Conservation (phyloP, 2,329 filamentous ascomycete species). For the Cladosporium halotolerans region DNA sequence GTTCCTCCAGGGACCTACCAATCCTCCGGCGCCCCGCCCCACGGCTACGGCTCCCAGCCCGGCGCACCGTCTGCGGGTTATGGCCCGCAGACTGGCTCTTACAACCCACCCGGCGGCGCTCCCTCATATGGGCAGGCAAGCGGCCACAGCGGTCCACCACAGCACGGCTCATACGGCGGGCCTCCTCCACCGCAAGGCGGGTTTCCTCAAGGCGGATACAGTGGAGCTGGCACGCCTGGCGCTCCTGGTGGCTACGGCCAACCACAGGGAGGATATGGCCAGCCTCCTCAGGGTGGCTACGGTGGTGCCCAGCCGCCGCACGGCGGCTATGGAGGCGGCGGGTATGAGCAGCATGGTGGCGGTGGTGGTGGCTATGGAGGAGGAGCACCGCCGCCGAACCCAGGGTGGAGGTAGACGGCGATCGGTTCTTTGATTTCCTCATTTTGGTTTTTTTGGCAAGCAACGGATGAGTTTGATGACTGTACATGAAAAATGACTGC, state of each 20-base stretch:
- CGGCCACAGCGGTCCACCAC: conserved; percentile 13
- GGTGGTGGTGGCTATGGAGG: conserved; percentile 14
- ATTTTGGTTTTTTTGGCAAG: too few species aligned
- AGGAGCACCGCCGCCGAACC: conserved; percentile 20
- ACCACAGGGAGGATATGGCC: conserved; percentile 18
- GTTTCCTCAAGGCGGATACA: conserved; percentile 3
- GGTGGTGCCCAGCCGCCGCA: conserved; percentile 15
- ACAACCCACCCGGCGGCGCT: conserved; percentile 6
- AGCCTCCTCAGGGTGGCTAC: conserved; percentile 17
- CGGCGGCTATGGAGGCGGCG: neutral
- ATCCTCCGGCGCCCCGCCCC: neutral
- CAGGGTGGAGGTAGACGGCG: conserved; percentile 23
- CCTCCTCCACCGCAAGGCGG: neutral
- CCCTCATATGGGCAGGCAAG: conserved; percentile 11
- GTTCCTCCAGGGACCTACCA: conserved; percentile 33
- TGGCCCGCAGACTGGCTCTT: conserved; percentile 6
- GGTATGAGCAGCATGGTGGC: conserved; percentile 10
- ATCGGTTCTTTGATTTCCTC: neutral
- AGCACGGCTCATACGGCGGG: conserved; percentile 4
- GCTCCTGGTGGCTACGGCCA: conserved; percentile 3
- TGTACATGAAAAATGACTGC: conserved; percentile 6
- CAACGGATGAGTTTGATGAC: neutral
- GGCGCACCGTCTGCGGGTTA: conserved; percentile 10
- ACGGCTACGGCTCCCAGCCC: conserved; percentile 13
- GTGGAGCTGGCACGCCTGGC: neutral